A percentile compares a stretch with the other conserved stretches of the same genome.
These are phyloP conservation scores for Solanum neorickii DNA, from an alignment of 257 asterid genomes.

Conservation along the genomic window DNA sequence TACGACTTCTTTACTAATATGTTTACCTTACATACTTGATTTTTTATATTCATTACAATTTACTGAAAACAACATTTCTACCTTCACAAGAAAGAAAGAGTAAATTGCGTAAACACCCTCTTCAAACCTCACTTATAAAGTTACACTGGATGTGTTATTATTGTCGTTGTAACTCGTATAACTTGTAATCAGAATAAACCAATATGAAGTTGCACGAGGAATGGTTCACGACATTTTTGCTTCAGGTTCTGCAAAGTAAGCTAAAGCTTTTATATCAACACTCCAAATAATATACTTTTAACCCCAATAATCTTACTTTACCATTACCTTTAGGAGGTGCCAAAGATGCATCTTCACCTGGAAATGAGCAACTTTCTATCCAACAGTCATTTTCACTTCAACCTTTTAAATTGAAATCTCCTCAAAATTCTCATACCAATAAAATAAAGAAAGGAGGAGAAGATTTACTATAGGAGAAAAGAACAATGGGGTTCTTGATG, in stretches of 20 bases:
- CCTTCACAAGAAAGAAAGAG: no score
- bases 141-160: background rate
- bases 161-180: background rate
- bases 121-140: no score
- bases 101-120: no score
- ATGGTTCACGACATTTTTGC: background rate
- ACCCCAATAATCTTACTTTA: background rate
- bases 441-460: background rate
- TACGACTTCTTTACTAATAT: no score
- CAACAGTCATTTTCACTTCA: constrained; percentile 2
- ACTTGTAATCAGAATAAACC: background rate
- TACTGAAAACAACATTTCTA: no score
- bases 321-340: constrained; percentile 1
- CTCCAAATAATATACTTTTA: background rate
- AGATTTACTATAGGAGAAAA: background rate
- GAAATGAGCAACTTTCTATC: constrained; percentile 2
- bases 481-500: constrained; percentile 20
- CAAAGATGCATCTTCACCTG: constrained; percentile 12
- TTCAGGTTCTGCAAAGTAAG: background rate
- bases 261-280: background rate
- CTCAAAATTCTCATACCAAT: constrained; percentile 13
- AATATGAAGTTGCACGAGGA: background rate
- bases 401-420: constrained; percentile 6
- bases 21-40: no score
- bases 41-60: no score